Base-by-base conservation (phyloP, 2,329 filamentous ascomycete species). In the Diplodia intermedia region DNA sequence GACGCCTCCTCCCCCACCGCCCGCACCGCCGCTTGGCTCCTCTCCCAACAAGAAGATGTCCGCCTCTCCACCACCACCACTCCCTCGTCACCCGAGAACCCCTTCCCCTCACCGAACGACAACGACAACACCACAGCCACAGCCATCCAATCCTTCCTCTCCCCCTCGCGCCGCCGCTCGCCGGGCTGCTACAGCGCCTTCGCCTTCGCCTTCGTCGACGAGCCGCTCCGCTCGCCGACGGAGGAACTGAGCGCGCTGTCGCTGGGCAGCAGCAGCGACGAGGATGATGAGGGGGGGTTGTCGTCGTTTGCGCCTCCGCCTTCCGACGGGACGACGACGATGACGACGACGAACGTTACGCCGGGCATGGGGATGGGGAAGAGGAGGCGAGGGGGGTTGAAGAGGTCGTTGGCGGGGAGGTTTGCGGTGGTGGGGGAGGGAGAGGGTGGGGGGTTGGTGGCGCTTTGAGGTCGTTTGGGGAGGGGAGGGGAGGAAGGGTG, bases 351-450 rank as follows among this genome's bases (percentile, higher is more conserved):
- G 54, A 38, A 23, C 1, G 23, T 23, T 23, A 23, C 23, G 23
- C 23, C 23, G 23, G 23, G 23, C 1, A 23, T 23, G 23, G 23
- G 23, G 23, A 26, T 4, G 31, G 9, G 33, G 33, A 38, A 29
- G 33, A n/a, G 33, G 12, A 36, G 54, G 8, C 23, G 23, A 26
- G n/a, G 43, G 1, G 15, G 60, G 15, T 5, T 63, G 4, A 23
- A n/a, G 43, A 47, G 40, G n/a, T 38, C 60, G 5, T 26, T 36
- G 18, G 60, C 60, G 2, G 60, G 60, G 29, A 52, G 43, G 15
- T 63, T 63, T 15, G 33, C 18, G 26, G 11, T 61, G 56, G 40
- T 40, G 2, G 56, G 49, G 9, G 23, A 15, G 4, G 56, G 56
- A 1, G 55, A 36, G 11, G 55, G 5, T 15, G 9, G 55, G 23